phyloP scores from a whole-genome alignment of 208 protist species.

The Acanthamoeba rhysodes region DNA sequence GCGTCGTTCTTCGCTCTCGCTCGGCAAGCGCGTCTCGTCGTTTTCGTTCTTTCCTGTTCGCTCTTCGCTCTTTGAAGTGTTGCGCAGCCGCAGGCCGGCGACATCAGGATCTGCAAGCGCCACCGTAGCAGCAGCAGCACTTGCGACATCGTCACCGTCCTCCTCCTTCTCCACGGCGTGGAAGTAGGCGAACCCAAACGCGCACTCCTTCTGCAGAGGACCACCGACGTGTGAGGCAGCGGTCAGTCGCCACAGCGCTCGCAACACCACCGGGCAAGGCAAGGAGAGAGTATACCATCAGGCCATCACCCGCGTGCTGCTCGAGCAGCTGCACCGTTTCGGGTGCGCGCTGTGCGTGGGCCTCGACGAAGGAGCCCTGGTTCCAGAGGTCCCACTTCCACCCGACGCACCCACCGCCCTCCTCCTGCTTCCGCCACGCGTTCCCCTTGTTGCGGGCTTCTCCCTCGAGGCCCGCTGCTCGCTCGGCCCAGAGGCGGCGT shows the following conservation, averaged over 20 bases:
- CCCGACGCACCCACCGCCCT: background rate
- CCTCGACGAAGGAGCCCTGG: background rate
- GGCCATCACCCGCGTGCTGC: background rate
- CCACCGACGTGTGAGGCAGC: background rate
- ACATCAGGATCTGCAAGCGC: no score
- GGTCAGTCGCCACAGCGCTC: no score
- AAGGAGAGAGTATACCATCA: background rate
- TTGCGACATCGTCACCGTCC: background rate
- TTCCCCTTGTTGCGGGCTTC: background rate
- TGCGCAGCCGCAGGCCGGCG: background rate
- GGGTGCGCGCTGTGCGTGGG: conserved; percentile 2
- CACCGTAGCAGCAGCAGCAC: background rate
- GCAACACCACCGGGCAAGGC: background rate
- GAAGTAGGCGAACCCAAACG: conserved; percentile 47
- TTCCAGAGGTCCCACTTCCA: conserved; percentile 21
- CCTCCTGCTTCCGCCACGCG: background rate
- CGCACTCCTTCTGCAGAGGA: background rate
- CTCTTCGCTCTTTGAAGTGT: background rate
- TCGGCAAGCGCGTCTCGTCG: no score
- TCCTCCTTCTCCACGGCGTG: background rate
- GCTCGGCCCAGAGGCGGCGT: background rate
- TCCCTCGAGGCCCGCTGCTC: background rate
- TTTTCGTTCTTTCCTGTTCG: background rate
- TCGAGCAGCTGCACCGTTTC: background rate
- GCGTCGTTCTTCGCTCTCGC: background rate